Evolutionary conservation across 2,329 filamentous ascomycete species (phyloP), one percentile per base, ranked within the genome.

Genomic region (Colletotrichum horii): DNA sequence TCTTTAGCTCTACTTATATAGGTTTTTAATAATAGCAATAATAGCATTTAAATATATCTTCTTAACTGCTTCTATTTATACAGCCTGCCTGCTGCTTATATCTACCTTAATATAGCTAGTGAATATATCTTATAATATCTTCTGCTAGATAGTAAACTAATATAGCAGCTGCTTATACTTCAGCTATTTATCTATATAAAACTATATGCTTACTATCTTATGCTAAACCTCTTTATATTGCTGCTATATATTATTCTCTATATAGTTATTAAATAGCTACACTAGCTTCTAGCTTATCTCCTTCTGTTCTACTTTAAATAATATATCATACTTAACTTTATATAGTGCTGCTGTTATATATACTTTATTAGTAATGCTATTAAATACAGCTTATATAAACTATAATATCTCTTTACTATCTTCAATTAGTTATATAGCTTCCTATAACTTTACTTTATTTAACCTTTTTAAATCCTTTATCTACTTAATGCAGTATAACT

Each of bases 21-120:
- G 6, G 15, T 38, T 15, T 7, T 38, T 38, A 4, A 38, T 38
- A 4, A 38, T 38, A 38, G 15, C 2, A 4, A 38, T 38, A 16
- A 38, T 38, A 38, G 15, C 15, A 2, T 38, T 15, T 38, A 38
- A 38, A 38, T 38, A 38, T 38, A 38, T 38, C 36, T 7, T 38
- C 15, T 38, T 8, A 8, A 38, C 36, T 4, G 16, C 36, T 3
- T 16, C 36, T n/a, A 2, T 6, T 1, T n/a, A 2, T 2, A 6
- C 2, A 14, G 19, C 9, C 12, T 24, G 2, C 19, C 9, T 52
- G 1, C n/a, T 52, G 4, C 9, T n/a, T 8, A n/a, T 1, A 6
- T n/a, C 48, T 52, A 14, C 22, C 3, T 14, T 12, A 24, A 52
- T 7, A n/a, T 6, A 14, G 19, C n/a, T 24, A 6, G 22, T 52